These are phyloP conservation scores for Daldinia sp. DNA, from an alignment of 2,329 filamentous ascomycete genomes.

Conservation along the genomic window DNA sequence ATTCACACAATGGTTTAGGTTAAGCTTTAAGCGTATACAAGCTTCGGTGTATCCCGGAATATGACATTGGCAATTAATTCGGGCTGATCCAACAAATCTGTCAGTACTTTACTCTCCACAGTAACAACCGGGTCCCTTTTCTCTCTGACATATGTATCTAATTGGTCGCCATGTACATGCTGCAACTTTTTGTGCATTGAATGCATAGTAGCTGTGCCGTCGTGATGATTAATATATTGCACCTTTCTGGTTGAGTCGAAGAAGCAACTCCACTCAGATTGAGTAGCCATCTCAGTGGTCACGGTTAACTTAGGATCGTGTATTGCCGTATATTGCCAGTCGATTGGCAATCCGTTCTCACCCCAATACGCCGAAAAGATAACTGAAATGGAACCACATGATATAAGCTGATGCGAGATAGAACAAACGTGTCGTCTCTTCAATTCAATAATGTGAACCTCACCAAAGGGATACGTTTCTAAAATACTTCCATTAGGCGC, in stretches of 20 bases:
- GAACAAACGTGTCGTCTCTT: not conserved
- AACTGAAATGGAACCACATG: constrained; percentile 7
- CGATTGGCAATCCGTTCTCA: not conserved
- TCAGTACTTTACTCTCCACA: not conserved
- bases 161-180: not conserved
- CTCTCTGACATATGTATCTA: not conserved
- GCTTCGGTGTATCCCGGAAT: no score
- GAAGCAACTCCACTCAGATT: constrained; percentile 23
- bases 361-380: constrained; percentile 32
- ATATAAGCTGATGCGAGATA: constrained; percentile 31
- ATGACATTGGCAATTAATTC: no score
- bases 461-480: constrained; percentile 2
- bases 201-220: not conserved
- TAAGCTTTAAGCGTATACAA: no score
- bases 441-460: constrained; percentile 1
- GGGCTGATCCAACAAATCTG: constrained; percentile 13
- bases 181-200: constrained; percentile 16
- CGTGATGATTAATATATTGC: not conserved
- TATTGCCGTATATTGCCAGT: constrained; percentile 23
- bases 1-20: no score
- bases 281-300: not conserved
- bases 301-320: constrained; percentile 9
- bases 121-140: constrained; percentile 4
- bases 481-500: not conserved
- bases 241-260: not conserved